Conservation (phyloP, 768 basidiomycete species). For the Kwoniella bestiolae region DNA sequence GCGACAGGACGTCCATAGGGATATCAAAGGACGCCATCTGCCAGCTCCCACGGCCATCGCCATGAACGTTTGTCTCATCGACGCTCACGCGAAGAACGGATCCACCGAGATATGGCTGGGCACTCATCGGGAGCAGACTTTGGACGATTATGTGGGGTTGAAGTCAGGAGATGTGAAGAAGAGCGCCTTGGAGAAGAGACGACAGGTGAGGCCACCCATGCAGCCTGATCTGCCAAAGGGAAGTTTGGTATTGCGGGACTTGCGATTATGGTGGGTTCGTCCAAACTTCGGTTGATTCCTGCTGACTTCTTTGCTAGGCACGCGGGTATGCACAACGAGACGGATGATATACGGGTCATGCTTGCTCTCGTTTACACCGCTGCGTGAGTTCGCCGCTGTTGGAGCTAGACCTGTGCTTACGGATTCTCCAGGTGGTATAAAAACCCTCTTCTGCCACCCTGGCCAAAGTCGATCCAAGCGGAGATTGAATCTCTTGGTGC, state of each 20-base stretch:
- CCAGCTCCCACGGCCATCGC: constrained; percentile 15
- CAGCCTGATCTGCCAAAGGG: constrained; percentile 21
- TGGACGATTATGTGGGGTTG: constrained; percentile 9
- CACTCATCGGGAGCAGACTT: constrained; percentile 9
- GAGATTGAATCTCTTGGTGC: constrained; percentile 7
- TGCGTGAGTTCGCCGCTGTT: too few species aligned
- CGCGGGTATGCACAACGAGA: constrained; percentile 25
- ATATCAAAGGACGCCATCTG: constrained; percentile 13
- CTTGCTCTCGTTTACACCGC: constrained; percentile 20
- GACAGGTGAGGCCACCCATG: constrained; percentile 20
- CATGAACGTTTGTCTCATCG: constrained; percentile 17
- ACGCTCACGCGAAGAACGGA: constrained; percentile 24
- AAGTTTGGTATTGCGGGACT: constrained; percentile 16
- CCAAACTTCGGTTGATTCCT: background rate
- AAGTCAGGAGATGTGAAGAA: constrained; percentile 10
- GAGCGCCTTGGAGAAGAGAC: constrained; percentile 13
- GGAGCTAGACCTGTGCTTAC: too few species aligned
- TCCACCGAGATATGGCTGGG: constrained; percentile 31
- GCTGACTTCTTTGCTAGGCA: constrained; percentile 6
- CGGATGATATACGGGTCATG: constrained; percentile 15
- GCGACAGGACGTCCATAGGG: constrained; percentile 21
- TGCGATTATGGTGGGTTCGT: constrained; percentile 17
- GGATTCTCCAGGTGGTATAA: constrained; percentile 29
- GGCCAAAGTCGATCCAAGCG: background rate
- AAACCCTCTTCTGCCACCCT: constrained; percentile 3